These are phyloP conservation scores for Kalmanozyma brasiliensis DNA, from an alignment of 1,284 basidiomycete genomes.

Conservation along the genomic window DNA sequence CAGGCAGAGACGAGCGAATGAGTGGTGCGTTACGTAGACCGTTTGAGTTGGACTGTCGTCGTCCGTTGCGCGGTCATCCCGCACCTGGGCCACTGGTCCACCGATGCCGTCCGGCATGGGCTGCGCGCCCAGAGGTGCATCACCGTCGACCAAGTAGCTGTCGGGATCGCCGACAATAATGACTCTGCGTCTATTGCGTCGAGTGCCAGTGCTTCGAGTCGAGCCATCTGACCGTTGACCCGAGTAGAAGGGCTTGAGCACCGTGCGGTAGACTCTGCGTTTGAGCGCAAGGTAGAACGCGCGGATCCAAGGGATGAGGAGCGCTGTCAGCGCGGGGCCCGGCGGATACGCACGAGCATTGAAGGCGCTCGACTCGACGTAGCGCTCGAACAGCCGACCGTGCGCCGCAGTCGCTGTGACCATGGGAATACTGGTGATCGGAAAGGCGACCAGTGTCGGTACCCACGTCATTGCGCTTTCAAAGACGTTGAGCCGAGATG, in stretches of 20 bases:
- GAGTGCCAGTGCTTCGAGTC: constrained; percentile 9
- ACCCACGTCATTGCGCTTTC: constrained; percentile 58
- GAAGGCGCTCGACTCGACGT: constrained; percentile 20
- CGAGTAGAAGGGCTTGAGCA: constrained; percentile 43
- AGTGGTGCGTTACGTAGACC: constrained; percentile 53
- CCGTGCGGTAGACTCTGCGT: constrained; percentile 41
- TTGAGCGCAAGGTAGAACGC: constrained; percentile 57
- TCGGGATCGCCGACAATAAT: constrained; percentile 47
- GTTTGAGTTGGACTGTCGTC: constrained; percentile 27
- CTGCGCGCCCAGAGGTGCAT: constrained; percentile 13
- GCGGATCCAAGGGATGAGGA: constrained; percentile 61
- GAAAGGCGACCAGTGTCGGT: constrained; percentile 54
- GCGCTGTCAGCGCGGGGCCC: constrained; percentile 47
- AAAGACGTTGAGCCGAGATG: constrained; percentile 53
- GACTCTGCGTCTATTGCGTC: constrained; percentile 23
- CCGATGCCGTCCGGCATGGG: constrained; percentile 14
- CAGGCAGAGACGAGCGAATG: constrained; percentile 50
- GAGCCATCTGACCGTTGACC: constrained; percentile 4
- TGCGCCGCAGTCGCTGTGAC: constrained; percentile 17
- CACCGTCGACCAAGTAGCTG: constrained; percentile 31
- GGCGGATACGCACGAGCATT: constrained; percentile 47
- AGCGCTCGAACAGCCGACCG: constrained; percentile 21
- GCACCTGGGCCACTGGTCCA: constrained; percentile 21
- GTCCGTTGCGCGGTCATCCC: constrained; percentile 4
- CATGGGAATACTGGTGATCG: constrained; percentile 36